Conservation (phyloP, 257 asterid species). For the Lycium barbarum region DNA sequence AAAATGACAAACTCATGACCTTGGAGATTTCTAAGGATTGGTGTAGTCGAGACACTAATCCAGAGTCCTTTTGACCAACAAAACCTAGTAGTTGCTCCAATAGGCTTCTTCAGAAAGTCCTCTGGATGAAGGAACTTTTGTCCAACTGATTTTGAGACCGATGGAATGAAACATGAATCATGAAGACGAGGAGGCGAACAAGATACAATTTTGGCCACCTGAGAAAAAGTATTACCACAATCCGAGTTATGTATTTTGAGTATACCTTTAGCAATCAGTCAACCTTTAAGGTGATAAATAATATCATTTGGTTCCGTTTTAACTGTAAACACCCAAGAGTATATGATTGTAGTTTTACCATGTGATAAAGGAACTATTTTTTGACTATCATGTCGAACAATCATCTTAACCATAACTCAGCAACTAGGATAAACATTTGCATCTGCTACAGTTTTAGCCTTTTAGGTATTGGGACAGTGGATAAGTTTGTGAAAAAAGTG, state of each 20-base stretch:
- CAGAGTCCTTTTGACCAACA: not conserved
- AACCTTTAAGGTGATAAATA: not conserved
- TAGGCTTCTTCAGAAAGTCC: not conserved
- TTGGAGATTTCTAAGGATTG: not conserved
- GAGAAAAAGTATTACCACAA: not conserved
- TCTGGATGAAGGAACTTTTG: not conserved
- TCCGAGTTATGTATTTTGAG: not conserved
- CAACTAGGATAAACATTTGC: not conserved
- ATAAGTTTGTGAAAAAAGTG: not conserved
- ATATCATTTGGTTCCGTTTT: not conserved
- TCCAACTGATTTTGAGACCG: not conserved
- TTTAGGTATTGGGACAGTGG: not conserved
- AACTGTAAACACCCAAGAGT: not conserved
- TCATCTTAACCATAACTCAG: not conserved
- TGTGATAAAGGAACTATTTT: not conserved
- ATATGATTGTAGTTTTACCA: not conserved
- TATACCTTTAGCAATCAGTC: not conserved
- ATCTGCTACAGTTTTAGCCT: not conserved
- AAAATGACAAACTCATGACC: not conserved
- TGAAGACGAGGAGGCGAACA: not conserved
- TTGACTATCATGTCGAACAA: not conserved
- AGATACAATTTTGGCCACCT: not conserved
- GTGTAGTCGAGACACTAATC: not conserved
- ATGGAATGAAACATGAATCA: not conserved
- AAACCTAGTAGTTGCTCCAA: conserved; percentile 5